Conservation (phyloP, 176 grass and related monocot genomes). For the Eleusine indica region DNA sequence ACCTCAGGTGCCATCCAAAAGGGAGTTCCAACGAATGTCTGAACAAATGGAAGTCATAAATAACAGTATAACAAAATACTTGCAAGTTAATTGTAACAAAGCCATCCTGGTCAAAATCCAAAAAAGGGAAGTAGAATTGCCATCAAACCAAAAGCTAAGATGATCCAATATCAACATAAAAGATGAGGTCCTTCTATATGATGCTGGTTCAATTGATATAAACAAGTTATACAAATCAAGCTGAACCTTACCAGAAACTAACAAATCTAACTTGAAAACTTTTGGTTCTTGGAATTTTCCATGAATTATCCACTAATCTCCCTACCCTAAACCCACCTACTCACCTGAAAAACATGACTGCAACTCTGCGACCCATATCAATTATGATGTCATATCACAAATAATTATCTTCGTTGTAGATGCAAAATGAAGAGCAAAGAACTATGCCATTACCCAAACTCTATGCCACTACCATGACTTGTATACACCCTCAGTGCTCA, state of each 20-base stretch:
- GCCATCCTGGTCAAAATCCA: conserved; percentile 3
- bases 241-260: neutral
- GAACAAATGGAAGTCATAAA: conserved; percentile 45
- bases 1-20: conserved; percentile 99
- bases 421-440: conserved; percentile 15
- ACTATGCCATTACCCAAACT: neutral
- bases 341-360: conserved; percentile 3
- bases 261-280: neutral
- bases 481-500: neutral
- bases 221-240: conserved; percentile 14
- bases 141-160: conserved; percentile 25
- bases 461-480: neutral
- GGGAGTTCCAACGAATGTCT: conserved; percentile 99
- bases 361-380: neutral
- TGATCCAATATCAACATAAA: conserved; percentile 20
- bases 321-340: neutral
- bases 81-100: conserved; percentile 20
- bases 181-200: conserved; percentile 21
- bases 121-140: conserved; percentile 1
- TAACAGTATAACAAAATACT: neutral
- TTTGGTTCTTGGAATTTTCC: neutral
- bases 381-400: conserved; percentile 1
- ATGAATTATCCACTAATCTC: neutral
- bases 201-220: neutral
- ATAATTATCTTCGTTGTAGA: conserved; percentile 1